A percentile compares a stretch with the other conserved stretches of the same genome.
These are phyloP conservation scores for Fraxinus xanthoxyloides DNA, from an alignment of 305 asterid genomes.

Conservation along the genomic window DNA sequence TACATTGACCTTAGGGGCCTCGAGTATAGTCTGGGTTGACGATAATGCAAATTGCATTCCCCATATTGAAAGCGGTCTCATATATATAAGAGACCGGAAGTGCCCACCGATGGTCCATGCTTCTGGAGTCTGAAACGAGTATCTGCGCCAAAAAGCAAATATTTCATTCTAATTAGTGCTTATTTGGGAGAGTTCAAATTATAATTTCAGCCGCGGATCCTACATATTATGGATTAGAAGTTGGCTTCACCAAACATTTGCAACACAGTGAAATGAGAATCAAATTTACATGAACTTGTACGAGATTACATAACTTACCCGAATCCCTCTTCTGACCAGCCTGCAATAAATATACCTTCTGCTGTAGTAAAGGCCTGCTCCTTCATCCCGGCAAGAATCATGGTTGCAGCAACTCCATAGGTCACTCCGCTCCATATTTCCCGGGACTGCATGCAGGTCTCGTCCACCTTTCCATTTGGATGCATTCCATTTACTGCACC, in stretches of 20 bases:
- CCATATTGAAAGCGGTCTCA: constrained; percentile 99
- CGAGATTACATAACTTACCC: constrained; percentile 89
- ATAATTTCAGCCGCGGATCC: background rate
- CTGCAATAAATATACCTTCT: constrained; percentile 85
- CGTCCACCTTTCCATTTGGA: constrained; percentile 96
- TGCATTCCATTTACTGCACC: constrained; percentile 99
- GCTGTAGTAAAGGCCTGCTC: constrained; percentile 91
- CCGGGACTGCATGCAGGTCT: constrained; percentile 97
- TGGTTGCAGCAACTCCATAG: constrained; percentile 85
- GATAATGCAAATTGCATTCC: constrained; percentile 92
- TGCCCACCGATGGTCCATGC: constrained; percentile 93
- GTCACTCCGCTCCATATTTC: constrained; percentile 98
- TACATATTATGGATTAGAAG: background rate
- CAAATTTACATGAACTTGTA: too few relatives aligned
- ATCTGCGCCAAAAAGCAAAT: constrained; percentile 43
- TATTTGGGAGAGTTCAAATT: background rate
- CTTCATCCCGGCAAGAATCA: constrained; percentile 96
- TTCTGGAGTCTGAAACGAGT: constrained; percentile 93
- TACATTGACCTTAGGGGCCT: constrained; percentile 47
- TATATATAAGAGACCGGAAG: constrained; percentile 84
- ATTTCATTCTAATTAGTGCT: background rate
- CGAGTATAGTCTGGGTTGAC: constrained; percentile 40
- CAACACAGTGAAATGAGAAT: background rate
- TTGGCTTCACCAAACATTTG: background rate
- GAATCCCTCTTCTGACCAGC: constrained; percentile 98